Base-by-base conservation (phyloP, 1,139 yeast species). In the Blastobotrys buckinghamii region DNA sequence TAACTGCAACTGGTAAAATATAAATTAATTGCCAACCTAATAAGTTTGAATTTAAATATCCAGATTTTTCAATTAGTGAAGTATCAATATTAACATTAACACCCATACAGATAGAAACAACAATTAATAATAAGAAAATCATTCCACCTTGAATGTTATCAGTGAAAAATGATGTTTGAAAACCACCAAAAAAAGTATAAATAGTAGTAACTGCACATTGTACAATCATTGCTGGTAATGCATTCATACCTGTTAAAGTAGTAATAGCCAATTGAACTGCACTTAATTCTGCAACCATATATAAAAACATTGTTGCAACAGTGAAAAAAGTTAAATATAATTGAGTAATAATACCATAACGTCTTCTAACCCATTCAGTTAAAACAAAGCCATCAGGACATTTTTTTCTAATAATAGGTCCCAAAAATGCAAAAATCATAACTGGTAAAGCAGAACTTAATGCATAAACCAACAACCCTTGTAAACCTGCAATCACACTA, bases 321-420 rank as follows among this genome's bases (percentile, higher is more conserved):
- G 96, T 88, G 67, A 89, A 87, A 45, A 81, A 81, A 5, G 95
- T 82, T 49, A 90, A 69, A 59, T 86, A 87, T 55, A 87, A 71
- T 1, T 86, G 84, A 6, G 95, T 75, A 19, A 82, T 68, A 6
- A 74, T 63, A 1, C 97, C 97, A 61, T 75, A 90, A 54, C 97
- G 73, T 39, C 78, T 80, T 61, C 87, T 77, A 13, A 87, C 94
- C 97, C 97, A 90, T 64, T 89, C 96, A n/a, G 96, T 87, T 55
- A 90, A 72, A 38, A 90, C 88, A 63, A 90, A 90, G 5, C 97
- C 97, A 9, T 85, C 81, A 0, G 97, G 97, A 60, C 96, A 86
- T 57, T 77, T 77, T 53, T 72, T 76, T 57, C 96, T 74, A 53
- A 90, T 83, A 12, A 81, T 64, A 0, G 97, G 97, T 0, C 97